Base-by-base conservation (phyloP, 352 stramenopile genomes). In the Phytophthora agathidicida region DNA sequence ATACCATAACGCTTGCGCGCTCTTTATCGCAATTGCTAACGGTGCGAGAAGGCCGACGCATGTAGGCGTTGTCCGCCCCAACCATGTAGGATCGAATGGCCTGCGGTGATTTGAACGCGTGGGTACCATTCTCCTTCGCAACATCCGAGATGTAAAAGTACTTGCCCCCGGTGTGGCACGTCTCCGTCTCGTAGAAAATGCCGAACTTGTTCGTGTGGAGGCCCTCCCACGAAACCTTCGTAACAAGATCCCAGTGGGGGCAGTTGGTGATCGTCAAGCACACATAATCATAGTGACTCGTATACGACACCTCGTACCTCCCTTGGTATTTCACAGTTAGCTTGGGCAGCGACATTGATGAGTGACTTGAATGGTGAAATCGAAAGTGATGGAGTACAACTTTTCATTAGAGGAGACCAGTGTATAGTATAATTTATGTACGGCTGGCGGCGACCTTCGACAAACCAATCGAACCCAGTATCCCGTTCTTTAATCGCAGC, bases 61-160 rank as follows among this genome's bases (percentile, higher is more conserved):
- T n/a, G 35, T 48, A 57, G 36, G 47, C 30, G 31, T 53, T 26
- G 42, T 11, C 13, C n/a, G 26, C n/a, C 14, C 50, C 50, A 3
- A 60, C 26, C 37, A 59, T 60, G 16, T 43, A 43, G 2, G 38
- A 60, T n/a, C 41, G 39, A n/a, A 53, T 53, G 22, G 51, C 42
- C 14, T 53, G 24, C 8, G 41, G 17, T 7, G 11, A 46, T 13
- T 24, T 2, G 22, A 60, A 60, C 39, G 11, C 19, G 39, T 53
- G 52, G 0, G 39, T 46, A 22, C 51, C 51, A 7, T 36, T 17
- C 9, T 17, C 22, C 10, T 35, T 16, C 7, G 28, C 51, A 20
- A 52, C 22, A 16, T 45, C 30, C 11, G 39, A 38, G 31, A 60
- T 45, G 31, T 53, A 46, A 23, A 28, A 54, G 24, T 11, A 52